phyloP scores from a whole-genome alignment of 176 grass and related monocot genomes.

The Canna indica region DNA sequence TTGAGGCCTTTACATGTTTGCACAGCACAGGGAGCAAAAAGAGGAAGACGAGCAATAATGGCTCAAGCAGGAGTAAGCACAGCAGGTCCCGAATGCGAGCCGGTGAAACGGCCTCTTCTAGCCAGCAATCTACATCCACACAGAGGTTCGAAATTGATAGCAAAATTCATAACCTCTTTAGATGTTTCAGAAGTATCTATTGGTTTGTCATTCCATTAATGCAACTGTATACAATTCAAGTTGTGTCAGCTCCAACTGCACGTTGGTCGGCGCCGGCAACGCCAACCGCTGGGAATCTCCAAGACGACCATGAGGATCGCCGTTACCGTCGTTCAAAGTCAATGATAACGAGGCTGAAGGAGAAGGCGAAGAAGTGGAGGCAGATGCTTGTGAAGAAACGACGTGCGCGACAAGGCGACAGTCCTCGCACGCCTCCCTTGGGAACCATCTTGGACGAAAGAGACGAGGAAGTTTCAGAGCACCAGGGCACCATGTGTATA shows the following conservation, averaged over 20 bases:
- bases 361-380: constrained; percentile 75
- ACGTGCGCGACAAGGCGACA: constrained; percentile 9
- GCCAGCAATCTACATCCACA: neutral
- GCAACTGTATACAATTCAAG: neutral
- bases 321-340: no score
- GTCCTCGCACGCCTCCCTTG: neutral
- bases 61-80: neutral
- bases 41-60: neutral
- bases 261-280: neutral
- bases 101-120: neutral
- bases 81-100: neutral
- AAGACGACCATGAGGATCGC: constrained; percentile 18
- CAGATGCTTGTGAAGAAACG: constrained; percentile 30
- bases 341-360: constrained; percentile 66
- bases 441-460: neutral
- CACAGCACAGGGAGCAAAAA: neutral
- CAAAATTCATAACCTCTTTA: neutral
- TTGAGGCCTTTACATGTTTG: no score
- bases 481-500: constrained; percentile 43
- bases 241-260: neutral
- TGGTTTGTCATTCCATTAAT: neutral
- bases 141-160: neutral
- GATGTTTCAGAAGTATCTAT: neutral
- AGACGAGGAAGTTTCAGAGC: constrained; percentile 7
- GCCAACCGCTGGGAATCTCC: neutral